Evolutionary conservation across 2,329 filamentous ascomycete species (phyloP).

Genomic region (Cercospora sesami): DNA sequence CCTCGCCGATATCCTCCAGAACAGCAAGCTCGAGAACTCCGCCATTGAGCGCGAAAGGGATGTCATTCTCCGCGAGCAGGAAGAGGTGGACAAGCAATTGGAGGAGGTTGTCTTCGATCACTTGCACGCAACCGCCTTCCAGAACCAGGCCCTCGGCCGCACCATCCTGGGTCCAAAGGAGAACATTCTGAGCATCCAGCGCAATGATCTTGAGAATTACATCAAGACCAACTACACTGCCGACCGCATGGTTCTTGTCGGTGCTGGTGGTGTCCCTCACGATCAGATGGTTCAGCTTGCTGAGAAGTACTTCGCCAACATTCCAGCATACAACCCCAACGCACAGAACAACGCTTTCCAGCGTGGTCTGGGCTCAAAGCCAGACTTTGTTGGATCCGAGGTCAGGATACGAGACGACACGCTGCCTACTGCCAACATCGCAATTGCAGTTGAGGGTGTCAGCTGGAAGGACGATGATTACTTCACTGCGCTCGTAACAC

Average conservation of each 20-base stretch:
- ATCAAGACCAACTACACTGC: conserved; percentile 99
- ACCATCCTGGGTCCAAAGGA: conserved; percentile 97
- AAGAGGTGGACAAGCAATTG: conserved; percentile 99
- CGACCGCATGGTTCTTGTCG: conserved; percentile 98
- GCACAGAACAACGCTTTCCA: conserved; percentile 70
- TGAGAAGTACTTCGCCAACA: conserved; percentile 86
- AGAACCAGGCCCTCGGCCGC: conserved; percentile 91
- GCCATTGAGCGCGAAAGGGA: conserved; percentile 98
- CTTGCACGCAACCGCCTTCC: conserved; percentile 96
- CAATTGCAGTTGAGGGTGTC: conserved; percentile 97
- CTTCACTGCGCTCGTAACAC: conserved; percentile 95
- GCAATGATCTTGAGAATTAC: conserved; percentile 87
- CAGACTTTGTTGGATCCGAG: conserved; percentile 95
- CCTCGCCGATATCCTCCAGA: conserved; percentile 97
- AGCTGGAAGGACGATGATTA: conserved; percentile 99
- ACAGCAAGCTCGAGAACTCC: conserved; percentile 92
- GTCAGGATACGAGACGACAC: conserved; percentile 94
- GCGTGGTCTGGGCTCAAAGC: conserved; percentile 77
- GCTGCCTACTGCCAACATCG: conserved; percentile 94
- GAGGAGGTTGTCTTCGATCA: conserved; percentile 99
- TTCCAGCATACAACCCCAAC: conserved; percentile 74
- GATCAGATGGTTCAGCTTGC: conserved; percentile 91
- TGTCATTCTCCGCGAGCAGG: conserved; percentile 96
- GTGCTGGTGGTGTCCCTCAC: conserved; percentile 90
- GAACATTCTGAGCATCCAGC: conserved; percentile 96